Base-by-base conservation (phyloP, 2,329 filamentous ascomycete species). In the Colletotrichum sublineola region DNA sequence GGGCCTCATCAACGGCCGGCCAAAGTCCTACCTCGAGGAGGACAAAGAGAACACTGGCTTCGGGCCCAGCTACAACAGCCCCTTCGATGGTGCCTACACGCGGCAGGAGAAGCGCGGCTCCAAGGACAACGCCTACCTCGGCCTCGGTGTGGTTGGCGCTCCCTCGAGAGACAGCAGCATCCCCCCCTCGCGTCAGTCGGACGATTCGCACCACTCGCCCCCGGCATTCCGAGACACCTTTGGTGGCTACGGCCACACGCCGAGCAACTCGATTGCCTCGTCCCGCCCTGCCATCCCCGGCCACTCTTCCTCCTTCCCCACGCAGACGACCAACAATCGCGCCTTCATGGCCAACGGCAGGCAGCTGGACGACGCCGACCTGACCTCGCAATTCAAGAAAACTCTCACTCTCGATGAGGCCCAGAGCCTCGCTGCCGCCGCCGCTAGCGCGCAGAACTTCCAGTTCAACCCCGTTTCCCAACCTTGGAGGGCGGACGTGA, bases 101-200 rank as follows among this genome's bases (percentile, higher is more conserved):
- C 60, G 77, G 36, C 58, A 76, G 18, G 77, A 79, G 73, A 80
- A 79, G 74, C 81, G 82, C 29, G 75, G 74, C 48, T 75, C 80
- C 6, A 81, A 82, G 18, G 82, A 84, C 36, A 65, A 81, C 5
- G 81, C 84, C 11, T 88, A 85, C 76, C 83, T 86, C 73, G 80
- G 78, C 44, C 77, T 83, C 20, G 85, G 85, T 60, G 82, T 82
- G 60, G 81, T 83, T 24, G 71, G 71, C 38, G 57, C 73, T 46
- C 74, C 74, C 24, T 86, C 88, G n/a, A 84, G 88, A 72, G 89
- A 90, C 70, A 81, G 83, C 53, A 89, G 85, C 78, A 81, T 89
- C 58, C 88, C 89, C 56, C 85, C 89, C 2, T 90, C 89, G 46
- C 85, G 87, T 60, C 86, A 89, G 67, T 83, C 86, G 5, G 85